Evolutionary conservation across 305 asterid genomes (phyloP).

Genomic region (Galium porrigens): DNA sequence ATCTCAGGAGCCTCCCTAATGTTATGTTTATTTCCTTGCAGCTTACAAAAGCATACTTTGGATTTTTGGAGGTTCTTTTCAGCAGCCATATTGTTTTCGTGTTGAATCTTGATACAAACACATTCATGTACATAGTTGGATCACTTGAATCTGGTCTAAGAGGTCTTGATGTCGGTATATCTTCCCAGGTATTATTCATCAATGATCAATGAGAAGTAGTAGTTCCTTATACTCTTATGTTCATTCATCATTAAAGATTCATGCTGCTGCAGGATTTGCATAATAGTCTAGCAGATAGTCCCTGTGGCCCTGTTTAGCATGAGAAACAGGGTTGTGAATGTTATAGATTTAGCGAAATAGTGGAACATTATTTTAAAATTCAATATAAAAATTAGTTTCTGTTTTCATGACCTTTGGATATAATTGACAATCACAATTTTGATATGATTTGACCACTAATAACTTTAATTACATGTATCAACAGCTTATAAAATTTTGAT

Average conservation of each 20-base stretch:
- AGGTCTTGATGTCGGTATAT: conserved; percentile 73
- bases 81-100: conserved; percentile 59
- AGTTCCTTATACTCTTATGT: background rate
- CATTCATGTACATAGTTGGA: conserved; percentile 78
- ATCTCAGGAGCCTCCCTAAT: background rate
- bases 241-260: background rate
- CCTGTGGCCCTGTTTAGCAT: background rate
- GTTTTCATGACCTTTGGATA: background rate
- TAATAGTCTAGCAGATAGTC: background rate
- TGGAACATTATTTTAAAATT: background rate
- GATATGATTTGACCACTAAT: background rate
- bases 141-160: conserved; percentile 90
- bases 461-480: background rate
- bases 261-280: background rate
- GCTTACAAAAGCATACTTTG: conserved; percentile 85
- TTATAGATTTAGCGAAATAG: background rate
- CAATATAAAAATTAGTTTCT: background rate
- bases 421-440: background rate
- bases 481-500: too few relatives aligned
- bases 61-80: conserved; percentile 79
- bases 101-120: conserved; percentile 59
- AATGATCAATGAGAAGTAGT: background rate
- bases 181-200: conserved; percentile 52
- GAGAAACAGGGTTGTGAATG: background rate
- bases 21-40: conserved; percentile 22